These are phyloP conservation scores for Globisporangium cederbergense DNA, from an alignment of 352 stramenopile species.

Conservation along the genomic window DNA sequence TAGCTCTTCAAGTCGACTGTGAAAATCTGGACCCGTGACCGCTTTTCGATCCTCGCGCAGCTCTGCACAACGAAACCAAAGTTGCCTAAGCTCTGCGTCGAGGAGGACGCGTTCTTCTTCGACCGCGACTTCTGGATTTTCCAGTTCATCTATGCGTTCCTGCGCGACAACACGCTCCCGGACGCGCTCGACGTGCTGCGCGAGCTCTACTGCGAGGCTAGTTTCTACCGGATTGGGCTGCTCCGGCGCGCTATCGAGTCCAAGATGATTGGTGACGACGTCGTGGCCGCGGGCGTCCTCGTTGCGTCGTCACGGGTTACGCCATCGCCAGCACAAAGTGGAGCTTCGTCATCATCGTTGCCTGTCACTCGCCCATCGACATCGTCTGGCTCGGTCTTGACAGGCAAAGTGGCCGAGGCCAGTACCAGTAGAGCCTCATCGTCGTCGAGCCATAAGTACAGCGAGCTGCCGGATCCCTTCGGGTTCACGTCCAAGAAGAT, in stretches of 20 bases:
- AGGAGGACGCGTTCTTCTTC: constrained; percentile 66
- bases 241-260: constrained; percentile 74
- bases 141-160: constrained; percentile 63
- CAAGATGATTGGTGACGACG: constrained; percentile 64
- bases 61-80: constrained; percentile 65
- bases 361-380: constrained; percentile 5
- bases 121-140: constrained; percentile 76
- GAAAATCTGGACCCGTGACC: constrained; percentile 68
- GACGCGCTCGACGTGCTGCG: constrained; percentile 53
- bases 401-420: constrained; percentile 1
- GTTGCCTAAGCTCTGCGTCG: constrained; percentile 42
- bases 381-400: neutral
- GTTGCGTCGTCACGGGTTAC: constrained; percentile 1
- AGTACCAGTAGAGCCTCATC: neutral
- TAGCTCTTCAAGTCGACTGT: constrained; percentile 75
- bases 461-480: constrained; percentile 59
- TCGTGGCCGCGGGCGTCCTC: constrained; percentile 30
- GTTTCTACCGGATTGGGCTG: constrained; percentile 70
- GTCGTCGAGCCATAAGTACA: constrained; percentile 35
- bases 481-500: constrained; percentile 59
- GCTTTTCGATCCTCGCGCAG: constrained; percentile 80
- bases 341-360: constrained; percentile 3
- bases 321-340: constrained; percentile 2
- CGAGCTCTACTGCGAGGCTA: constrained; percentile 78
- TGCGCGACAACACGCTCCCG: constrained; percentile 61